Conservation (phyloP, 768 basidiomycete species). For the Agaricus sinodeliciosus region DNA sequence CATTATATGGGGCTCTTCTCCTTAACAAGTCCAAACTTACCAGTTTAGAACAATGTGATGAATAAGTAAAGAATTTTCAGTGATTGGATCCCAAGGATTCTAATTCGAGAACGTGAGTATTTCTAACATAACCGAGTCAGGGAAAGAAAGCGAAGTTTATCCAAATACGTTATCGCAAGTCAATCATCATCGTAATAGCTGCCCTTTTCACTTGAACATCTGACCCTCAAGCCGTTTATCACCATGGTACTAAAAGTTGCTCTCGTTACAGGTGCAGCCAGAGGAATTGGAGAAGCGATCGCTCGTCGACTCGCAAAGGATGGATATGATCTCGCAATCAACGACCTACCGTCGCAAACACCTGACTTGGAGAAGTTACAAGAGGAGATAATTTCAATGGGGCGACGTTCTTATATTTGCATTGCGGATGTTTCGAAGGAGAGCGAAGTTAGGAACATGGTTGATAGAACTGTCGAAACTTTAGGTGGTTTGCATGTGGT, state of each 20-base stretch:
- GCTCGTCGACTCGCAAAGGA: conserved; percentile 36
- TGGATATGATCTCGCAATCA: conserved; percentile 37
- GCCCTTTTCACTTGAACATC: neutral
- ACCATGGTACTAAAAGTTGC: conserved; percentile 20
- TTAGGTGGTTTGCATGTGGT: conserved; percentile 19
- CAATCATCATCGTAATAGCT: too few relatives aligned
- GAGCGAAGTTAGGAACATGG: conserved; percentile 15
- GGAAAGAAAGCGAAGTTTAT: too few relatives aligned
- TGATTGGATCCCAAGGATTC: too few relatives aligned
- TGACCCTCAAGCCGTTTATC: neutral
- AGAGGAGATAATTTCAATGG: conserved; percentile 11
- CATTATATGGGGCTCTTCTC: too few relatives aligned
- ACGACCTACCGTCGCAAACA: conserved; percentile 23
- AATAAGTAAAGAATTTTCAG: too few relatives aligned
- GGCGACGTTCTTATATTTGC: conserved; percentile 10
- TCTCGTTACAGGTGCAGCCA: conserved; percentile 37
- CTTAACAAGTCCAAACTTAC: too few relatives aligned
- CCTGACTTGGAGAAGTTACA: conserved; percentile 11
- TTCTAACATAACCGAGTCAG: too few relatives aligned
- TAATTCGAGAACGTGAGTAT: too few relatives aligned
- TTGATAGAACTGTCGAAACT: conserved; percentile 12
- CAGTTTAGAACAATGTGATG: too few relatives aligned
- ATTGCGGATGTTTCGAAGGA: conserved; percentile 16
- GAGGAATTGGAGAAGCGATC: conserved; percentile 41
- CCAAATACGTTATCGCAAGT: too few relatives aligned